Percentiles rank a stretch among this genome's conserved stretches.
Evolutionary conservation across 176 grass and related monocot genomes (phyloP).

Genomic region (Metroxylon sagu): DNA sequence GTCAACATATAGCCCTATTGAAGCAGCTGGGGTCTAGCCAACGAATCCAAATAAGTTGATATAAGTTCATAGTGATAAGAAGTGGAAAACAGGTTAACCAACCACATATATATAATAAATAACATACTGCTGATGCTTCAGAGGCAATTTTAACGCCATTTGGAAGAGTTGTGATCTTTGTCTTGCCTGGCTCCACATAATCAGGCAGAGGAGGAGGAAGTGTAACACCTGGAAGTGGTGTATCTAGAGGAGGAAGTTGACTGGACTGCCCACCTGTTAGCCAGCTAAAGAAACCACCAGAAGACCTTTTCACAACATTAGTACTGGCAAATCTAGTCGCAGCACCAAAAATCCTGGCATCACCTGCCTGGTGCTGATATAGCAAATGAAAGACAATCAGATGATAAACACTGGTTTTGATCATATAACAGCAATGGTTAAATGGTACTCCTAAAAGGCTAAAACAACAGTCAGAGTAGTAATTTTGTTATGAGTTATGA

Average conservation of each 20-base stretch:
- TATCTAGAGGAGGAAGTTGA: slow-evolving; percentile 61
- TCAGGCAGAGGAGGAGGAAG: slow-evolving; percentile 61
- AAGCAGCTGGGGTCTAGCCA: slow-evolving; percentile 57
- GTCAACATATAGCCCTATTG: slow-evolving; percentile 70
- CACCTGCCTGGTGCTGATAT: slow-evolving; percentile 23
- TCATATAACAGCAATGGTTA: not conserved
- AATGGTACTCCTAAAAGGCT: not conserved
- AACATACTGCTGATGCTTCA: slow-evolving; percentile 63
- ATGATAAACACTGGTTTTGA: slow-evolving; percentile 1
- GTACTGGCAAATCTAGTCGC: slow-evolving; percentile 55
- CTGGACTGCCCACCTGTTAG: slow-evolving; percentile 60
- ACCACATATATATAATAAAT: not conserved
- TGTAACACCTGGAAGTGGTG: slow-evolving; percentile 53
- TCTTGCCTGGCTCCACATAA: slow-evolving; percentile 50
- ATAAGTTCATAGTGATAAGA: not conserved
- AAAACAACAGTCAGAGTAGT: not conserved
- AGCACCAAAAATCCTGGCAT: slow-evolving; percentile 35
- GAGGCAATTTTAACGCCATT: slow-evolving; percentile 88
- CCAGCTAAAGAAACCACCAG: slow-evolving; percentile 67
- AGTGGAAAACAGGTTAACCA: not conserved
- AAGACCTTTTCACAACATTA: slow-evolving; percentile 44
- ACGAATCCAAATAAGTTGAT: slow-evolving; percentile 13
- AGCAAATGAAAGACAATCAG: slow-evolving; percentile 13
- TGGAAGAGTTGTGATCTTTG: slow-evolving; percentile 61
- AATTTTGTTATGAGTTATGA: no score